Evolutionary conservation across 805 yeast species (phyloP).

Genomic region (Wickerhamiella spandovensis): DNA sequence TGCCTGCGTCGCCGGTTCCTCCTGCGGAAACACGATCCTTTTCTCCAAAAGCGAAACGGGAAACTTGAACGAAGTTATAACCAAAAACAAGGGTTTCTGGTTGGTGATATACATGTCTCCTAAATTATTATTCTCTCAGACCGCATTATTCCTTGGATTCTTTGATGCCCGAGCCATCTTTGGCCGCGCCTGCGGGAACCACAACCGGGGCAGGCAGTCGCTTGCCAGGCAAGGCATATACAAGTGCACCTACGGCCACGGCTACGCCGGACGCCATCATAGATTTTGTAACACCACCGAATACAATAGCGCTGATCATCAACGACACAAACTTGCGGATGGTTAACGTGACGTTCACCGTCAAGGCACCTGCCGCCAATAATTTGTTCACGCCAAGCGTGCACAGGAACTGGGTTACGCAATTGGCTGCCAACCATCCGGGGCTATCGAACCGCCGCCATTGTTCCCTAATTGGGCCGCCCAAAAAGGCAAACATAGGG

Average conservation of each 20-base stretch:
- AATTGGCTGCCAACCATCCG: conserved; percentile 30
- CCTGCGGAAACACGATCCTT: not conserved
- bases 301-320: conserved; percentile 39
- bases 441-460: conserved; percentile 12
- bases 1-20: not conserved
- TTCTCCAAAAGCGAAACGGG: not conserved
- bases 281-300: conserved; percentile 32
- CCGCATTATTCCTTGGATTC: not conserved
- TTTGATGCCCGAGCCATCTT: too few relatives aligned
- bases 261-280: conserved; percentile 36
- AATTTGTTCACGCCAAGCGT: conserved; percentile 54
- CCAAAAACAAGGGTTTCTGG: not conserved
- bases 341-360: conserved; percentile 46
- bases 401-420: conserved; percentile 46
- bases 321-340: conserved; percentile 51
- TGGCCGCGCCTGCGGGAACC: too few relatives aligned
- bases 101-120: not conserved
- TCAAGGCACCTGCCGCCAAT: conserved; percentile 45
- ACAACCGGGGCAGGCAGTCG: too few relatives aligned
- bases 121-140: not conserved
- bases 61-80: too few relatives aligned
- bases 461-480: conserved; percentile 24
- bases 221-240: conserved; percentile 24
- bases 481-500: conserved; percentile 36
- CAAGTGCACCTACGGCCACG: conserved; percentile 43